Conservation (phyloP, 805 yeast species). For the Saturnispora serradocipensis region DNA sequence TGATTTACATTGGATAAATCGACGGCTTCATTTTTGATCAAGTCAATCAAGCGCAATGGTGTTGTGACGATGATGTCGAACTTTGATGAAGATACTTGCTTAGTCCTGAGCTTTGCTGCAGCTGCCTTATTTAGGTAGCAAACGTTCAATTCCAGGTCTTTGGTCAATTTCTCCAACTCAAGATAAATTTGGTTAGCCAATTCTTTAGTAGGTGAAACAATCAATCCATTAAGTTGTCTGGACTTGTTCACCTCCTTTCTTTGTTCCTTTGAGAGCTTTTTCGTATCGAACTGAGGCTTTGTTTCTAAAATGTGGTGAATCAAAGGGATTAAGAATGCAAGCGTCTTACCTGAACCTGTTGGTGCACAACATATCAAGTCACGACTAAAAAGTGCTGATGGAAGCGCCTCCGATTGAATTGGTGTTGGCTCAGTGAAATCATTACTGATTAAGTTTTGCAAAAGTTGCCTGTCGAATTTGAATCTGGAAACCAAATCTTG, state of each 20-base stretch:
- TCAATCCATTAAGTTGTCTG: conserved; percentile 59
- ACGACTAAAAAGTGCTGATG: conserved; percentile 56
- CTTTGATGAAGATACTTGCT: conserved; percentile 48
- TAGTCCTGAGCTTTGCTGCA: conserved; percentile 41
- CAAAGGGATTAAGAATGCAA: conserved; percentile 81
- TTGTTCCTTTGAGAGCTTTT: conserved; percentile 37
- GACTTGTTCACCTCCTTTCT: conserved; percentile 18
- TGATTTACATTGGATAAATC: conserved; percentile 60
- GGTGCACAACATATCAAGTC: conserved; percentile 94
- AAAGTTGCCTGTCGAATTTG: conserved; percentile 47
- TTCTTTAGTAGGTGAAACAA: conserved; percentile 92
- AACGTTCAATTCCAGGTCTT: conserved; percentile 47
- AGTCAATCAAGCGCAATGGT: conserved; percentile 79
- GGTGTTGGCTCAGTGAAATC: conserved; percentile 85
- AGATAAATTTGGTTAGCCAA: conserved; percentile 77
- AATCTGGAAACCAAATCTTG: conserved; percentile 68
- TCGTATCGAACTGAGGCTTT: conserved; percentile 24
- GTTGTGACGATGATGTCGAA: conserved; percentile 80
- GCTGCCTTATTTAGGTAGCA: conserved; percentile 65
- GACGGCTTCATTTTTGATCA: conserved; percentile 52
- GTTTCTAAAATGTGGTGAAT: conserved; percentile 38
- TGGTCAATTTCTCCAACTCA: conserved; percentile 51
- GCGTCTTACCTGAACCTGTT: conserved; percentile 96
- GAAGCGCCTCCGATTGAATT: conserved; percentile 86
- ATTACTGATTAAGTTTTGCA: conserved; percentile 55